These are phyloP conservation scores for Hymenoscyphus fructigenus DNA, from an alignment of 2,329 filamentous ascomycete genomes.

Conservation along the genomic window DNA sequence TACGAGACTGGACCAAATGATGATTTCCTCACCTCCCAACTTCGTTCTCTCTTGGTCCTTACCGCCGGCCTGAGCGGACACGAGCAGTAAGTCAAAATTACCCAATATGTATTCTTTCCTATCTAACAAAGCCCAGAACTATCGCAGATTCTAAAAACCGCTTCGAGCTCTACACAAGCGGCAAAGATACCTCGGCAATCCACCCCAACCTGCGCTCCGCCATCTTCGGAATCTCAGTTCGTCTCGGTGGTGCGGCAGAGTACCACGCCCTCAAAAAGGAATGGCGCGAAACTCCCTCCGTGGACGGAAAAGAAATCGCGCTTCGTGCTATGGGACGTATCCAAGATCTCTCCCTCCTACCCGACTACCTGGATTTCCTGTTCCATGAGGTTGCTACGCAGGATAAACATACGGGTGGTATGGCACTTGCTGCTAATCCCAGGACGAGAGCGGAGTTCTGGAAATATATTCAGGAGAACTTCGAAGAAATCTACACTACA, in stretches of 20 bases:
- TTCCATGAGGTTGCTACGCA: conserved; percentile 81
- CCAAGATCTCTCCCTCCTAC: conserved; percentile 62
- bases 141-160: conserved; percentile 72
- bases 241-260: conserved; percentile 68
- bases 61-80: conserved; percentile 77
- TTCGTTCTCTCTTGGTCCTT: conserved; percentile 77
- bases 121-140: conserved; percentile 48
- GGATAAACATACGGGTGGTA: conserved; percentile 83
- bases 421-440: conserved; percentile 69
- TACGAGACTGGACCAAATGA: conserved; percentile 81
- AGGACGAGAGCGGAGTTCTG: conserved; percentile 74
- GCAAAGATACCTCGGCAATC: conserved; percentile 63
- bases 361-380: conserved; percentile 69
- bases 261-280: conserved; percentile 79
- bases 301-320: conserved; percentile 88
- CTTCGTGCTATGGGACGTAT: conserved; percentile 74
- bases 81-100: conserved; percentile 55
- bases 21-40: conserved; percentile 76
- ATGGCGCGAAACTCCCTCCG: conserved; percentile 76
- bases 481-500: conserved; percentile 69
- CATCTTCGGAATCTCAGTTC: conserved; percentile 77
- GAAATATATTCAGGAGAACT: conserved; percentile 83
- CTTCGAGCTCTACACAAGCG: conserved; percentile 76
- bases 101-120: neutral
- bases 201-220: conserved; percentile 79